These are phyloP conservation scores for Marchantia polymorpha DNA, from an alignment of 225 moss, liverwort and hornwort species.

Conservation along the genomic window DNA sequence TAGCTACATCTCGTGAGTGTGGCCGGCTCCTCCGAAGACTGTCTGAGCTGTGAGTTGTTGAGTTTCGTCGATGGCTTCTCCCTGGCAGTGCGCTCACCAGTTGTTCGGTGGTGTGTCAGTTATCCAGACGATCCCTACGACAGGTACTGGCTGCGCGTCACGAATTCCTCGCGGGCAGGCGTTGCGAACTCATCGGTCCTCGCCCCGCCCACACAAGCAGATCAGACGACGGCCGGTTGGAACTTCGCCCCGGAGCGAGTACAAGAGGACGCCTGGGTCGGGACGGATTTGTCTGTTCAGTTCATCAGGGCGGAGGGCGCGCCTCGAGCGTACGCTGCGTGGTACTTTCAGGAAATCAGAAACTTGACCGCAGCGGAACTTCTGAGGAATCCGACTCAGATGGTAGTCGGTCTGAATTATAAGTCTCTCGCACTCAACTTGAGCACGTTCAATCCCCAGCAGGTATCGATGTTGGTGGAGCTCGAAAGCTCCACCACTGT, in stretches of 20 bases:
- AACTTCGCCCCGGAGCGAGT: not conserved
- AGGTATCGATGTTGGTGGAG: not conserved
- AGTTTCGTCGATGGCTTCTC: not conserved
- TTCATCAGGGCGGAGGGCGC: not conserved
- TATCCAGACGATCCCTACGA: constrained; percentile 13
- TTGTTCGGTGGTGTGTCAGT: not conserved
- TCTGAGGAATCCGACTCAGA: not conserved
- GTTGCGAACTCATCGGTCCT: not conserved
- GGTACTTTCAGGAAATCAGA: constrained; percentile 4
- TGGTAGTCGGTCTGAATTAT: constrained; percentile 1
- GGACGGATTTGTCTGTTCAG: not conserved
- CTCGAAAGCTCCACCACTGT: not conserved
- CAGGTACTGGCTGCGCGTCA: constrained; percentile 5
- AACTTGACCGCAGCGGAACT: not conserved
- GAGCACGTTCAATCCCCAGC: not conserved
- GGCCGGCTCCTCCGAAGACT: too few relatives aligned
- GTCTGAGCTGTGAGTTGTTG: not conserved
- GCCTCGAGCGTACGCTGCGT: not conserved
- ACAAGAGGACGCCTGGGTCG: constrained; percentile 9
- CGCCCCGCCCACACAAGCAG: not conserved
- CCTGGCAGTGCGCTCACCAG: not conserved
- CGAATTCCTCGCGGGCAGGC: not conserved
- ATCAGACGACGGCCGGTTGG: not conserved
- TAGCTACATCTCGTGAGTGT: not conserved
- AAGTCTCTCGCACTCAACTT: not conserved